A percentile compares a stretch with the other conserved stretches of the same genome.
These are phyloP conservation scores for Fusarium phyllophilum DNA, from an alignment of 2,329 filamentous ascomycete genomes.

Conservation along the genomic window DNA sequence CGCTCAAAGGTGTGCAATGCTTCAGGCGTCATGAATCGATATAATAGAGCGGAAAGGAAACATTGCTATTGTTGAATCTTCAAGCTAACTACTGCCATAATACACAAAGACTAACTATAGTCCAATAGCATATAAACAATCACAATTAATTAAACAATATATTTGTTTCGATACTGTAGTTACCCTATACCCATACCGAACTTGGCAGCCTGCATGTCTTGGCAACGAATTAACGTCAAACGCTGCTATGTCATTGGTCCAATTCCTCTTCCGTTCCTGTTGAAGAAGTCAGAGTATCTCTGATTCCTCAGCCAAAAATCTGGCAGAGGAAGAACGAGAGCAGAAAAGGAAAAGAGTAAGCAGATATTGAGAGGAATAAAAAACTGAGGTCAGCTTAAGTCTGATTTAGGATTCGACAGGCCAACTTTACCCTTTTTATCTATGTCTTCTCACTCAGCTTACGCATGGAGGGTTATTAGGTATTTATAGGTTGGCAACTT, in stretches of 20 bases:
- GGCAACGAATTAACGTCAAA: not conserved
- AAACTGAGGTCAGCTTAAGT: not conserved
- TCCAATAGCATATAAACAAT: not conserved
- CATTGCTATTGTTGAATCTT: accelerated
- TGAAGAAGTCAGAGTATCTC: conserved; percentile 7
- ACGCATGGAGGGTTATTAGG: not conserved
- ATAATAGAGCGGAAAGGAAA: not conserved
- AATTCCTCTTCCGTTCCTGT: not conserved
- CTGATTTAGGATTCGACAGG: not conserved
- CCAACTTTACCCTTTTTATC: not conserved
- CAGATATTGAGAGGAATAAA: not conserved
- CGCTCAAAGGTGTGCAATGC: no score
- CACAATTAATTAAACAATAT: not conserved
- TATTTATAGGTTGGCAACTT: not conserved
- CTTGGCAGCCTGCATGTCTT: conserved; percentile 8
- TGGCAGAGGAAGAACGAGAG: not conserved
- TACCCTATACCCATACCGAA: conserved; percentile 23
- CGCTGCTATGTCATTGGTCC: not conserved
- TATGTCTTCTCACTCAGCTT: conserved; percentile 29
- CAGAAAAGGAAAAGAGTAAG: not conserved
- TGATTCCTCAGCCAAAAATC: not conserved
- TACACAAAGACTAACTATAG: not conserved
- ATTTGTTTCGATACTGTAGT: not conserved
- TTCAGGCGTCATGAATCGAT: not conserved
- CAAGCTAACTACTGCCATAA: not conserved